These are phyloP conservation scores for Gaultheria prostrata DNA, from an alignment of 148 eudicot species.

Conservation along the genomic window DNA sequence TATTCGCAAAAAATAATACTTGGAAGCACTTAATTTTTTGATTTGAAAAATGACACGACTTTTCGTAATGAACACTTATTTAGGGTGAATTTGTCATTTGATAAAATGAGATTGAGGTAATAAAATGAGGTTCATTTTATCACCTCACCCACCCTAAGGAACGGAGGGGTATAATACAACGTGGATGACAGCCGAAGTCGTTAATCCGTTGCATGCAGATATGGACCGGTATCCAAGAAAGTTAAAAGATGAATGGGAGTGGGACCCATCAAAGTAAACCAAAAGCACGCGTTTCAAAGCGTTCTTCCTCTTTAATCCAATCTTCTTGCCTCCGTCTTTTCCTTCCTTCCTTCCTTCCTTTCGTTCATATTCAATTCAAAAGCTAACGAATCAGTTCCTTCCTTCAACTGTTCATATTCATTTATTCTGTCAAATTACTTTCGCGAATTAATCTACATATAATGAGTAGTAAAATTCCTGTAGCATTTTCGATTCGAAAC, in stretches of 20 bases:
- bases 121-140: no score
- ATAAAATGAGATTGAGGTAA: no score
- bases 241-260: not conserved
- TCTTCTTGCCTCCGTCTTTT: not conserved
- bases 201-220: not conserved
- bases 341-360: not conserved
- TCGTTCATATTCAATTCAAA: no score
- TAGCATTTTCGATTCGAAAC: no score
- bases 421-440: not conserved
- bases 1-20: no score
- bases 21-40: no score
- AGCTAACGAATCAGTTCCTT: slow-evolving; percentile 9
- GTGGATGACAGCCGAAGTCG: not conserved
- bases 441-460: not conserved
- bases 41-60: no score
- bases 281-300: slow-evolving; percentile 3
- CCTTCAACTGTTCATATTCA: not conserved
- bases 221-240: not conserved
- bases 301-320: not conserved
- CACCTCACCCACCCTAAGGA: no score
- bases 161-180: no score
- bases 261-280: not conserved
- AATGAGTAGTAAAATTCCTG: not conserved
- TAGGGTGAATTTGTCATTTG: no score
- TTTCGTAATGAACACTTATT: no score